Base-by-base conservation (phyloP, 2,329 filamentous ascomycete species). In the Aspergillus pseudotamarii region DNA sequence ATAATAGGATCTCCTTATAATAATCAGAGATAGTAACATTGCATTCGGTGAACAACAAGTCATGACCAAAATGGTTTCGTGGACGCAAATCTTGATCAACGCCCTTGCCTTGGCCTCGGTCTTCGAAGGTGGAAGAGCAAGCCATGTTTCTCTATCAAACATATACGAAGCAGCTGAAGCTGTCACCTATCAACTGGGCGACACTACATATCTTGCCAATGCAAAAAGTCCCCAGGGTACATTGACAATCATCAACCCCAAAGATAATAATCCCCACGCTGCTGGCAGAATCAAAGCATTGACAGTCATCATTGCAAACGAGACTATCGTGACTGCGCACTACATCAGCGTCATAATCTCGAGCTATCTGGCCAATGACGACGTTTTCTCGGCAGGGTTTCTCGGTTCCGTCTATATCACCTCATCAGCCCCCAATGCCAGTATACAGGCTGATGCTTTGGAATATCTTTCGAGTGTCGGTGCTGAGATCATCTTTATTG, bases 381-480 rank as follows among this genome's bases (percentile, higher is more conserved):
- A 68, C 48, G 66, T 68, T 26, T 59, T 65, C 54, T 41, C 51
- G 1, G 3, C 8, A 16, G 57, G 38, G 2, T 68, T 68, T 32
- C 56, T 68, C 12, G 1, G n/a, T 30, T 26, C 58, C 6, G 32
- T 68, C 30, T 68, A 66, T 34, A 32, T 66, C 38, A 53, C 54
- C 23, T 57, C 64, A 8, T 36, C 57, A 12, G 28, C 23, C 2
- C 3, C 38, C 10, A 16, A 38, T 30, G 30, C 14, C 6, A 50
- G 41, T 12, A 23, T 59, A 14, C 45, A 59, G n/a, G 26, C 46
- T 11, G 21, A 57, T 6, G 36, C 63, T 1, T 34, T 61, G 4
- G 8, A 53, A 14, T 62, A 60, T 21, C 55, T 68, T 2, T 16
- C 53, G 12, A 34, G 11, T 21, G 32, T 46, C 5, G 51, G 50